Base-by-base conservation (phyloP, 495 filamentous ascomycete genomes). In the Filosporella fistucella region DNA sequence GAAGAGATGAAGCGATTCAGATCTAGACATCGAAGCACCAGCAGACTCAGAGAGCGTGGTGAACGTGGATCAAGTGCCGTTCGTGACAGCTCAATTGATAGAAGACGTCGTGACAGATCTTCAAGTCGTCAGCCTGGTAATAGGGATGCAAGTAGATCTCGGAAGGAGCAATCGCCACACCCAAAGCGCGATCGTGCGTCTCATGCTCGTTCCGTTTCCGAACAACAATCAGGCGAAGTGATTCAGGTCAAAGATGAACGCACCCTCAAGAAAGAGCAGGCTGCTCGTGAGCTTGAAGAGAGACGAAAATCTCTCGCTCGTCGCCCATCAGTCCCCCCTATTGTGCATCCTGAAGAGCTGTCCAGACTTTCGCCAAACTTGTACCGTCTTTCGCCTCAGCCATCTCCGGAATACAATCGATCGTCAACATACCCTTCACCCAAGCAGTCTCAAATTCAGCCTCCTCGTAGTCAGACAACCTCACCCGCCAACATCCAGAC, bases 241-340 rank as follows among this genome's bases (percentile, higher is more conserved):
- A 45, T 51, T 12, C 38, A 47, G 14, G 70, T 76, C 42, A 76
- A 70, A 35, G 71, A 75, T 37, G 77, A 79, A 51, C 62, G 72
- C 32, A 68, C 71, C 37, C 58, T 74, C 34, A 83, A 84, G 65
- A 88, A 85, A 65, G 87, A 91, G 55, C 66, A 84, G 21, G 89
- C 89, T 12, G 87, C 87, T 7, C 83, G 84, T 43, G 89, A 96
- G 65, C 75, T 96, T 20, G 89, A 96, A 67, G 86, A 90, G 48
- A 80, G 89, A 16, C 79, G 89, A 36, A 77, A 86, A 52, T 96
- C 89, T 18, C 77, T 95, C 12, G 86, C 88, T 2, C 73, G 84
- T 10, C 78, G 89, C 51, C 85, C 86, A 14, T 86, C 85, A 16
- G 88, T 82, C 3, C 88, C 88, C 0, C 73, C 81, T 4, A 93